Conservation (phyloP, 495 filamentous ascomycete species). For the Parmelia sp. region DNA sequence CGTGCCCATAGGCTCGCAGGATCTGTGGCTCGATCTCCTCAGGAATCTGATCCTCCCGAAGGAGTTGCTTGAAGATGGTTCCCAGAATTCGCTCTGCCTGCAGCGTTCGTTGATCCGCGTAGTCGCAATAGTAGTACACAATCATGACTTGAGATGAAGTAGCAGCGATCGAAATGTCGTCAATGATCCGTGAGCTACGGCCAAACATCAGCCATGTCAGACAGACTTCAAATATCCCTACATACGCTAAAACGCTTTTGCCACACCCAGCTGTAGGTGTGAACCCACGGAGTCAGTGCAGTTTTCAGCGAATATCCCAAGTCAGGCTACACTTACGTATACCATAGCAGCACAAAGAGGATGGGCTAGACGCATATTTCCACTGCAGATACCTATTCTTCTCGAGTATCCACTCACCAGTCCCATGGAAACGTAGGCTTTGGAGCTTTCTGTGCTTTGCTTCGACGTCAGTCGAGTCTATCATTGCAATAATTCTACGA, state of each 20-base stretch:
- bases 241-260: conserved; percentile 24
- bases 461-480: conserved; percentile 17
- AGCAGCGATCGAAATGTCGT: not conserved
- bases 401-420: conserved; percentile 21
- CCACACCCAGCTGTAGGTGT: conserved; percentile 21
- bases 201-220: not conserved
- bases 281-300: not conserved
- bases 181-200: conserved; percentile 15
- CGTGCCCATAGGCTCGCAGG: not conserved
- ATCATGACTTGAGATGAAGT: conserved; percentile 1
- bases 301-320: not conserved
- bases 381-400: conserved; percentile 13
- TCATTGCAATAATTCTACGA: conserved; percentile 12
- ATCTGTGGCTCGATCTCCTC: conserved; percentile 14
- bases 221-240: not conserved
- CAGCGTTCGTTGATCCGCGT: conserved; percentile 20
- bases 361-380: conserved; percentile 7
- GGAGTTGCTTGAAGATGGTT: conserved; percentile 25
- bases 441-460: conserved; percentile 18
- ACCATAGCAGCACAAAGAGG: conserved; percentile 23
- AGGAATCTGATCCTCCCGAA: conserved; percentile 12
- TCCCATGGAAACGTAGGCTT: conserved; percentile 17
- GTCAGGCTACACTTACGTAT: conserved; percentile 22
- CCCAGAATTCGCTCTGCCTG: conserved; percentile 16
- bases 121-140: conserved; percentile 27